A percentile compares a stretch with the other conserved stretches of the same genome.
These are phyloP conservation scores for Elsinoe perseae DNA, from an alignment of 2,329 filamentous ascomycete species.

Conservation along the genomic window DNA sequence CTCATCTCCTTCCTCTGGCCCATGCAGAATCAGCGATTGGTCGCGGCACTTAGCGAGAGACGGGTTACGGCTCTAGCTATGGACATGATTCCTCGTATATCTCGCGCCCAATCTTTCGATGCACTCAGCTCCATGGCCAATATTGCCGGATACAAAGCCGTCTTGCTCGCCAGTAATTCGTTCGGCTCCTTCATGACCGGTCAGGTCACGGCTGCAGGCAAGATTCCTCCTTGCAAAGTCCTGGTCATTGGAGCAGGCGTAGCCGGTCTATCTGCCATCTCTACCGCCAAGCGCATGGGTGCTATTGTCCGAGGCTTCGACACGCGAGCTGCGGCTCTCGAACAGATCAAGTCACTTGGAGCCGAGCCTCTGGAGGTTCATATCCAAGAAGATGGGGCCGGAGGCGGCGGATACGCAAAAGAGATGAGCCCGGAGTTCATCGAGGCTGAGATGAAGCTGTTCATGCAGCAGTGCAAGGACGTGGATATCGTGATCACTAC, in stretches of 20 bases:
- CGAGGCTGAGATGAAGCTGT: slow-evolving; percentile 86
- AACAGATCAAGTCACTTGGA: slow-evolving; percentile 83
- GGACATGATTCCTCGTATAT: slow-evolving; percentile 88
- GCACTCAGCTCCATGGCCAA: slow-evolving; percentile 87
- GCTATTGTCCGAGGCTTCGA: slow-evolving; percentile 88
- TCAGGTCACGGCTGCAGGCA: slow-evolving; percentile 81
- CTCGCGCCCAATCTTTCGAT: slow-evolving; percentile 80
- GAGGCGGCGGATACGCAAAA: slow-evolving; percentile 81
- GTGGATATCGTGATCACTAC: slow-evolving; percentile 92
- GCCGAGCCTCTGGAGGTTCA: slow-evolving; percentile 87
- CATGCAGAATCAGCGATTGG: slow-evolving; percentile 63
- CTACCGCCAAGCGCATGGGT: slow-evolving; percentile 74
- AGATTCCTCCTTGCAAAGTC: slow-evolving; percentile 86
- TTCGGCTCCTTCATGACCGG: slow-evolving; percentile 85
- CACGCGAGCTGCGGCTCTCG: slow-evolving; percentile 76
- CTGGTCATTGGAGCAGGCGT: slow-evolving; percentile 86
- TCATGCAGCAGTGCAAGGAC: slow-evolving; percentile 76
- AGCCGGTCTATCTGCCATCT: slow-evolving; percentile 80
- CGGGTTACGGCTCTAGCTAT: slow-evolving; percentile 77
- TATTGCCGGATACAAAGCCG: slow-evolving; percentile 87
- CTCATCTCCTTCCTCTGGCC: slow-evolving; percentile 74
- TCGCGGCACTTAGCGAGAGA: slow-evolving; percentile 62
- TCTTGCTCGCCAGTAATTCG: slow-evolving; percentile 79
- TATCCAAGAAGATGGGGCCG: slow-evolving; percentile 74
- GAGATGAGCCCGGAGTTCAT: slow-evolving; percentile 94